Conservation (phyloP, 1,139 yeast genomes). For the Blastobotrys ciferrii region DNA sequence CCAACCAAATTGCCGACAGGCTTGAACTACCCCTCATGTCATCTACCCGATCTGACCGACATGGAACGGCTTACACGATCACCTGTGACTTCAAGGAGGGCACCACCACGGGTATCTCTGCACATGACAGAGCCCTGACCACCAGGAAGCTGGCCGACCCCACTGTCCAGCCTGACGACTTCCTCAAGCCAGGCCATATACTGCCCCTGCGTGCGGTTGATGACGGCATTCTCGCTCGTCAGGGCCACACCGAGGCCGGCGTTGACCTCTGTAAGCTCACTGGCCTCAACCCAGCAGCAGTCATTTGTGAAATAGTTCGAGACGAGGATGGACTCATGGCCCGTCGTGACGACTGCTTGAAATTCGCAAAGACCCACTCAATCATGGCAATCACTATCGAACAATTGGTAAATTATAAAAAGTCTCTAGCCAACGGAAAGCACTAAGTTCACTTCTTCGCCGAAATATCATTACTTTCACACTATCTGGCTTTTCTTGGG, state of each 20-base stretch:
- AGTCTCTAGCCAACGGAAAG: slow-evolving; percentile 1
- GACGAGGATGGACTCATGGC: slow-evolving; percentile 96
- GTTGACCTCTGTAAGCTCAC: slow-evolving; percentile 80
- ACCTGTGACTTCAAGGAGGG: slow-evolving; percentile 79
- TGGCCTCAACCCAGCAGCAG: slow-evolving; percentile 82
- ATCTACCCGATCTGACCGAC: slow-evolving; percentile 63
- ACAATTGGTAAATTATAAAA: slow-evolving; percentile 56
- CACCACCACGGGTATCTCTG: slow-evolving; percentile 97
- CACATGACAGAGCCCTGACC: slow-evolving; percentile 89
- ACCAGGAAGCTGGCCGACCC: slow-evolving; percentile 68
- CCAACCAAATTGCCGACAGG: slow-evolving; percentile 72
- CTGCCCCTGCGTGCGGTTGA: slow-evolving; percentile 89
- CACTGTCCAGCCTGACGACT: slow-evolving; percentile 54
- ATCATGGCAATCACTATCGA: slow-evolving; percentile 81
- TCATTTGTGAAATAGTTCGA: slow-evolving; percentile 89
- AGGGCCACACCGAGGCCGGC: slow-evolving; percentile 99
- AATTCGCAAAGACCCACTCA: slow-evolving; percentile 60
- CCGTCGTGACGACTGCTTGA: slow-evolving; percentile 81
- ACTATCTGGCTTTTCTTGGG: too few species aligned
- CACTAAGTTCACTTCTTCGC: not conserved
- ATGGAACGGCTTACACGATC: slow-evolving; percentile 94
- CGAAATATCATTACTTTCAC: too few species aligned
- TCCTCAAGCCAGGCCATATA: slow-evolving; percentile 89
- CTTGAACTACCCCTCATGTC: slow-evolving; percentile 81
- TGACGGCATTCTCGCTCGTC: slow-evolving; percentile 75